Conservation (phyloP, 805 yeast genomes). For the Lipomyces mesembrius region DNA sequence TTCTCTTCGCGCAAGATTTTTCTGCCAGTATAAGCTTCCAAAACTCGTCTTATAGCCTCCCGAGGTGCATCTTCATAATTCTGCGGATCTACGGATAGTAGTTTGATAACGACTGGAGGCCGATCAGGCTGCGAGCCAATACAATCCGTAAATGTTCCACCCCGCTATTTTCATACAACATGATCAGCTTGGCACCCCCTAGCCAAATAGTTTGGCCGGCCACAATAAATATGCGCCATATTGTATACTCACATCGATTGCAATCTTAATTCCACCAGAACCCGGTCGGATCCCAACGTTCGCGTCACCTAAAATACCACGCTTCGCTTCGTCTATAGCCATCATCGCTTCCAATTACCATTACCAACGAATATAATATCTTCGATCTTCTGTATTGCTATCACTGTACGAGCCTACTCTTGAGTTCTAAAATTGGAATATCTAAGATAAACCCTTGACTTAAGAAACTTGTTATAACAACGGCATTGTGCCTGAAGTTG, state of each 20-base stretch:
- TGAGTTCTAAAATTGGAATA: too few species aligned
- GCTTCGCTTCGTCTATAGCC: not conserved
- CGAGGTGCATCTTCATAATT: constrained; percentile 90
- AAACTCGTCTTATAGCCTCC: constrained; percentile 82
- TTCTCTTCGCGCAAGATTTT: constrained; percentile 63
- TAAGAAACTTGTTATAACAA: too few species aligned
- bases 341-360: not conserved
- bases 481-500: too few species aligned
- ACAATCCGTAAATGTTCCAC: constrained; percentile 92
- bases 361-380: not conserved
- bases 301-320: not conserved
- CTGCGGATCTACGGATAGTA: constrained; percentile 84
- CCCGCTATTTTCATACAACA: constrained; percentile 49
- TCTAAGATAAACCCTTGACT: too few species aligned
- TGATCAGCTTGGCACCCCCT: not conserved
- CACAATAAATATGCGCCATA: not conserved
- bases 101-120: constrained; percentile 68
- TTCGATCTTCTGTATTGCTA: not conserved
- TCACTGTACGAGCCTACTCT: not conserved
- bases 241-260: constrained; percentile 28
- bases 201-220: too few species aligned
- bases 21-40: constrained; percentile 62
- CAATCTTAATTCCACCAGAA: constrained; percentile 33
- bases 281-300: constrained; percentile 11
- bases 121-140: constrained; percentile 55